phyloP scores from a whole-genome alignment of 495 filamentous ascomycete species.

The Hypoxylon cercidicola region DNA sequence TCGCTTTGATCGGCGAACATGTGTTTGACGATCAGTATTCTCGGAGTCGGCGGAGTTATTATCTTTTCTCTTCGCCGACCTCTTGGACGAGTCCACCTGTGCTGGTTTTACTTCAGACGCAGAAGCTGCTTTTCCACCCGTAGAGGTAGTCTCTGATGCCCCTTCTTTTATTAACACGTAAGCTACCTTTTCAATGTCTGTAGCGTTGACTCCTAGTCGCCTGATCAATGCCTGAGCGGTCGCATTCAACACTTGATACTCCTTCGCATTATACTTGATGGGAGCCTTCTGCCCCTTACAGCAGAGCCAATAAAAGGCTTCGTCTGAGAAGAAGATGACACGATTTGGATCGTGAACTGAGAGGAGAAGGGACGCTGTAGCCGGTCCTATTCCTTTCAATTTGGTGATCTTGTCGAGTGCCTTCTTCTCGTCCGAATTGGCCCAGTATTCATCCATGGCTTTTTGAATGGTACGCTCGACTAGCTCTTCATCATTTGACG shows the following conservation, averaged over 20 bases:
- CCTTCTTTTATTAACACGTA: slow-evolving; percentile 65
- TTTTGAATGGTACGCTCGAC: slow-evolving; percentile 58
- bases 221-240: slow-evolving; percentile 56
- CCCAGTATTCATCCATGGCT: slow-evolving; percentile 60
- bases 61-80: slow-evolving; percentile 49
- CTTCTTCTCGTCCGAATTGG: slow-evolving; percentile 54
- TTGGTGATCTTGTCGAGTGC: slow-evolving; percentile 62
- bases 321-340: slow-evolving; percentile 81
- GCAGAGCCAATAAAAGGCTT: slow-evolving; percentile 75
- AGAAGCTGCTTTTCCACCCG: slow-evolving; percentile 4
- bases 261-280: slow-evolving; percentile 72
- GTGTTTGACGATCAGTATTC: slow-evolving; percentile 25
- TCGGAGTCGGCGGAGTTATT: slow-evolving; percentile 12
- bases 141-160: slow-evolving; percentile 9
- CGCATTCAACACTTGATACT: slow-evolving; percentile 67
- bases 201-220: slow-evolving; percentile 64
- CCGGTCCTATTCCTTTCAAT: slow-evolving; percentile 73
- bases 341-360: slow-evolving; percentile 65
- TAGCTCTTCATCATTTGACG: slow-evolving; percentile 62
- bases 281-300: slow-evolving; percentile 53
- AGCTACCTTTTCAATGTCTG: slow-evolving; percentile 74
- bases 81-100: slow-evolving; percentile 13
- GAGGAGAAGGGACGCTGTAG: slow-evolving; percentile 77
- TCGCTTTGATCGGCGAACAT: slow-evolving; percentile 38
- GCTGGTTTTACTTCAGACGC: slow-evolving; percentile 23